A percentile compares a stretch with the other conserved stretches of the same genome.
These are phyloP conservation scores for Fusarium paranaense DNA, from an alignment of 2,329 filamentous ascomycete species.

Conservation along the genomic window DNA sequence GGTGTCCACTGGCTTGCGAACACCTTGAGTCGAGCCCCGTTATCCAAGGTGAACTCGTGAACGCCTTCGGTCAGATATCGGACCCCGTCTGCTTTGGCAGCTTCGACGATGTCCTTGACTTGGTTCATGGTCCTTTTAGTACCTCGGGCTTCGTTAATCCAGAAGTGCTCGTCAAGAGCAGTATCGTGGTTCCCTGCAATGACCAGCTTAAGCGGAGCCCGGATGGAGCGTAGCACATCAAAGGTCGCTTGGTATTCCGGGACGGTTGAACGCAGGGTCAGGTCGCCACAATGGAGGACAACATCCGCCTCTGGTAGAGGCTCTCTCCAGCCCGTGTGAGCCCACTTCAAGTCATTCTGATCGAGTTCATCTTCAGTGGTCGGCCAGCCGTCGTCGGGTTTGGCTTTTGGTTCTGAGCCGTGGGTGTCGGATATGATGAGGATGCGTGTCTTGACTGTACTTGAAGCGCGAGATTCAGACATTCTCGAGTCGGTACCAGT, in stretches of 20 bases:
- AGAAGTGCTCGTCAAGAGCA: slow-evolving; percentile 50
- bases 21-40: slow-evolving; percentile 61
- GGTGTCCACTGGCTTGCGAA: slow-evolving; percentile 68
- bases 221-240: slow-evolving; percentile 54
- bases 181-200: slow-evolving; percentile 69
- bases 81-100: slow-evolving; percentile 54
- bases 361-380: slow-evolving; percentile 43
- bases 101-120: slow-evolving; percentile 52
- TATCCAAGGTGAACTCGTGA: slow-evolving; percentile 59
- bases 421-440: slow-evolving; percentile 56
- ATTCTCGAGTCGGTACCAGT: slow-evolving; percentile 4
- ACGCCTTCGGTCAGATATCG: slow-evolving; percentile 61
- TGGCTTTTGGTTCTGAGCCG: slow-evolving; percentile 36
- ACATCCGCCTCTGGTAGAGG: slow-evolving; percentile 57
- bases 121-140: slow-evolving; percentile 46
- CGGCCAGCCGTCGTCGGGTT: slow-evolving; percentile 8
- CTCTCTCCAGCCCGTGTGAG: slow-evolving; percentile 45
- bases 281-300: slow-evolving; percentile 64
- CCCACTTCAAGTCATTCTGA: slow-evolving; percentile 14
- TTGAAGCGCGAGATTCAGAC: slow-evolving; percentile 4
- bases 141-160: slow-evolving; percentile 10
- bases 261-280: slow-evolving; percentile 57
- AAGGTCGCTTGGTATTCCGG: slow-evolving; percentile 56
- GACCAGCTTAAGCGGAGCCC: slow-evolving; percentile 63
- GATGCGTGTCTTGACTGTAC: slow-evolving; percentile 50